phyloP scores from a whole-genome alignment of 2,329 filamentous ascomycete genomes.

The Curvularia eragrostidis region DNA sequence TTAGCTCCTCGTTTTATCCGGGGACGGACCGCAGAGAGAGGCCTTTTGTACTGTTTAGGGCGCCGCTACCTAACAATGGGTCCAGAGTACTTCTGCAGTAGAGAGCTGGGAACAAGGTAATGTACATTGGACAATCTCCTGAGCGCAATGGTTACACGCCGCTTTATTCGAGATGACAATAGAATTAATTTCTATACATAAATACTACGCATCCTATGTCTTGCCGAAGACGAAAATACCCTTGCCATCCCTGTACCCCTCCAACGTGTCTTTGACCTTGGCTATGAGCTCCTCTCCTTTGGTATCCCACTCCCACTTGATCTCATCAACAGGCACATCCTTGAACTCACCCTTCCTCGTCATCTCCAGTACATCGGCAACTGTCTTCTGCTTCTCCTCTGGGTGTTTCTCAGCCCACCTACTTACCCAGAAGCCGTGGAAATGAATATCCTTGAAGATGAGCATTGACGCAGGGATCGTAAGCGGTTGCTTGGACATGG shows the following conservation, averaged over 20 bases:
- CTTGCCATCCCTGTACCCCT: slow-evolving; percentile 87
- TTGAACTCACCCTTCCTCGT: slow-evolving; percentile 78
- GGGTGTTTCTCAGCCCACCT: slow-evolving; percentile 82
- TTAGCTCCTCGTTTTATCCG: slow-evolving; percentile 47
- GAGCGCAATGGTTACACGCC: background rate
- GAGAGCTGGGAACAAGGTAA: background rate
- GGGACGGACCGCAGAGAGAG: slow-evolving; percentile 53
- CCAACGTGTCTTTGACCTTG: slow-evolving; percentile 81
- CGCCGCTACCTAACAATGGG: slow-evolving; percentile 51
- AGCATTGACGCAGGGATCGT: slow-evolving; percentile 80
- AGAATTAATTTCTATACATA: background rate
- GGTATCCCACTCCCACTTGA: slow-evolving; percentile 84
- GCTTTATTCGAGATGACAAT: background rate
- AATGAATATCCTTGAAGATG: slow-evolving; percentile 91
- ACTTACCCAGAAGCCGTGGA: slow-evolving; percentile 94
- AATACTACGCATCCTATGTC: slow-evolving; percentile 29
- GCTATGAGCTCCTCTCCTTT: slow-evolving; percentile 70
- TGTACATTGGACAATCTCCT: background rate
- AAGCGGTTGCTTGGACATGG: slow-evolving; percentile 89
- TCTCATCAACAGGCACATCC: slow-evolving; percentile 81
- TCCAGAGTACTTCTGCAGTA: slow-evolving; percentile 48
- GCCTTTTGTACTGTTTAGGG: slow-evolving; percentile 54
- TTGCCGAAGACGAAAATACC: slow-evolving; percentile 81
- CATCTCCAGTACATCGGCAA: slow-evolving; percentile 82
- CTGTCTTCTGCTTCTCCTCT: slow-evolving; percentile 75